Evolutionary conservation across 2,329 filamentous ascomycete genomes (phyloP).

Genomic region (Colletotrichum costaricense): DNA sequence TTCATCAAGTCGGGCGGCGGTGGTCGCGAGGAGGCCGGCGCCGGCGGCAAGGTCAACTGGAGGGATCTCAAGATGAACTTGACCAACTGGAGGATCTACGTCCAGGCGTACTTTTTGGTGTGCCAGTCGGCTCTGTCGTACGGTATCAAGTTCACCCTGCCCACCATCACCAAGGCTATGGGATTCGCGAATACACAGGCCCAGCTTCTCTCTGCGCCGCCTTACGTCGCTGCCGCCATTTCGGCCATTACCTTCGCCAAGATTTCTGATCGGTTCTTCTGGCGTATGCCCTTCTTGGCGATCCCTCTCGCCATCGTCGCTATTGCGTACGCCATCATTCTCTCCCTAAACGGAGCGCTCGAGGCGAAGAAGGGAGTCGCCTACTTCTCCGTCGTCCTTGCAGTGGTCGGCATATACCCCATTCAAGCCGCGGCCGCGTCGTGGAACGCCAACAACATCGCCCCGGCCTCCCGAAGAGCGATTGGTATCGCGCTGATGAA

Average conservation of each 20-base stretch:
- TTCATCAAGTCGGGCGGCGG: slow-evolving; percentile 44
- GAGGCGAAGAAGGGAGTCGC: slow-evolving; percentile 21
- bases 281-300: slow-evolving; percentile 62
- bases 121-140: slow-evolving; percentile 46
- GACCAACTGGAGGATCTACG: slow-evolving; percentile 48
- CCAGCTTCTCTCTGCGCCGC: slow-evolving; percentile 43
- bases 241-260: slow-evolving; percentile 73
- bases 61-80: slow-evolving; percentile 42
- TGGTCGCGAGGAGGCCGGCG: slow-evolving; percentile 37
- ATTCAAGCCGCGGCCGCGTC: slow-evolving; percentile 34
- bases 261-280: slow-evolving; percentile 72
- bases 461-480: slow-evolving; percentile 39
- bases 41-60: slow-evolving; percentile 41
- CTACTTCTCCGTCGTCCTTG: slow-evolving; percentile 35
- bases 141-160: slow-evolving; percentile 50
- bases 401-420: slow-evolving; percentile 35
- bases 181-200: slow-evolving; percentile 46
- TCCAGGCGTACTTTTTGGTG: slow-evolving; percentile 47
- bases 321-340: slow-evolving; percentile 31
- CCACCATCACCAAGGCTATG: slow-evolving; percentile 49
- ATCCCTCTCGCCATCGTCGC: slow-evolving; percentile 34
- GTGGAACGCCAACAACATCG: slow-evolving; percentile 41
- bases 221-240: slow-evolving; percentile 39
- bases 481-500: slow-evolving; percentile 45
- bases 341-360: slow-evolving; percentile 24